A percentile compares a stretch with the other conserved stretches of the same genome.
Evolutionary conservation across 345 rosid genomes (phyloP).

Genomic region (Tarenaya hassleriana): DNA sequence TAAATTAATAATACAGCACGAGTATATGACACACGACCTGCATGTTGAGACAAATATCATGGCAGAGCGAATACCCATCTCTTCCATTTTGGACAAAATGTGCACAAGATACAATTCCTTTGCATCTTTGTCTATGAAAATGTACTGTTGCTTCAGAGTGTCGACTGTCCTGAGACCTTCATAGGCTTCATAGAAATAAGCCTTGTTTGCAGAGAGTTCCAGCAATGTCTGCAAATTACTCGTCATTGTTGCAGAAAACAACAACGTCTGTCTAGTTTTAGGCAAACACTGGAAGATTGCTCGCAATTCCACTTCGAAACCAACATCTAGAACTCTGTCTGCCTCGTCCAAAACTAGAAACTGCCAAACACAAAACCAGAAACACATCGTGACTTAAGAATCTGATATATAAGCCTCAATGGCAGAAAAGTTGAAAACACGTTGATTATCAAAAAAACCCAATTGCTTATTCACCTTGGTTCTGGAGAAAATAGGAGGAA

Average conservation of each 20-base stretch:
- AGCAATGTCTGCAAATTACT: constrained; percentile 60
- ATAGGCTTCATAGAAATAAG: constrained; percentile 91
- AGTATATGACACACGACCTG: constrained; percentile 57
- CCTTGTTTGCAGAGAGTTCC: constrained; percentile 74
- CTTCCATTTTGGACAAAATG: constrained; percentile 74
- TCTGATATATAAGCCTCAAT: background rate
- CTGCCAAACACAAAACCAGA: constrained; percentile 36
- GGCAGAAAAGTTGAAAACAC: too few species aligned
- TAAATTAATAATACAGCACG: constrained; percentile 7
- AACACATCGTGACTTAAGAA: background rate
- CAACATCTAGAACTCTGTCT: constrained; percentile 92
- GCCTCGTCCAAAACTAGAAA: constrained; percentile 94
- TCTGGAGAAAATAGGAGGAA: constrained; percentile 64
- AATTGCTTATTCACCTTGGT: constrained; percentile 48
- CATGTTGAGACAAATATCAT: constrained; percentile 94
- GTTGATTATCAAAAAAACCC: too few species aligned
- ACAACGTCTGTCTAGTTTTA: constrained; percentile 63
- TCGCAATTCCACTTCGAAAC: constrained; percentile 82
- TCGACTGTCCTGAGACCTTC: constrained; percentile 91
- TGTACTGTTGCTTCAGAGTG: constrained; percentile 73
- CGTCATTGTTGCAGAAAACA: constrained; percentile 97
- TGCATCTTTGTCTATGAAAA: constrained; percentile 61
- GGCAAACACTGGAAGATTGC: constrained; percentile 68
- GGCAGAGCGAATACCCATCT: constrained; percentile 76
- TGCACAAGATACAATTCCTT: constrained; percentile 83